Percentiles rank a stretch among this genome's conserved stretches.
Conservation (phyloP, 139 green algal genomes). For the Volvox africanus region DNA sequence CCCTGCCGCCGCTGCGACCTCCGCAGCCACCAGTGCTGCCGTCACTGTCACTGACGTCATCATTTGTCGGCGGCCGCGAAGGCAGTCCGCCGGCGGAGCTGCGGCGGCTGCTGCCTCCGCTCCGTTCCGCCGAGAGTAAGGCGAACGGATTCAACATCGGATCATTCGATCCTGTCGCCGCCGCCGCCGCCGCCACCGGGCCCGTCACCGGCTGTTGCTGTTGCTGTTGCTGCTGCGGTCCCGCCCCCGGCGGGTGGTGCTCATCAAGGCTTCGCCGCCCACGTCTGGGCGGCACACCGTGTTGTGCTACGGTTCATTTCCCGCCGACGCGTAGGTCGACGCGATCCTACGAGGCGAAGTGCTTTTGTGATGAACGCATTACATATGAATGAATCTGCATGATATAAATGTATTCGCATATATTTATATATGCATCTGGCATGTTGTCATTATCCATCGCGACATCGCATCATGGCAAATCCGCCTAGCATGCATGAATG, state of each 20-base stretch:
- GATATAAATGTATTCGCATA: too few species aligned
- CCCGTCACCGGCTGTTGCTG: too few species aligned
- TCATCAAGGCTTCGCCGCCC: conserved; percentile 20
- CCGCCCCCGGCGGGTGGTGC: neutral
- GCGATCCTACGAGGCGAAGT: too few species aligned
- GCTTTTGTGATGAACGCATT: too few species aligned
- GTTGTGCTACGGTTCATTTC: too few species aligned
- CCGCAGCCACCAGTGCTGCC: neutral
- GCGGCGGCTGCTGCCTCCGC: neutral
- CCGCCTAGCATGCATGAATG: too few species aligned
- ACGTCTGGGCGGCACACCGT: too few species aligned
- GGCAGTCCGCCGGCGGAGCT: neutral
- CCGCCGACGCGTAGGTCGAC: too few species aligned
- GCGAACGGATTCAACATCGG: conserved; percentile 38
- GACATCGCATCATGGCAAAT: too few species aligned
- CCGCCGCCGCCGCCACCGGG: neutral
- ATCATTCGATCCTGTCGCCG: neutral
- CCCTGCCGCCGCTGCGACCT: neutral
- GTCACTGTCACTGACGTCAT: neutral
- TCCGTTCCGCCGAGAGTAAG: neutral
- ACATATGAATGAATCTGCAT: too few species aligned
- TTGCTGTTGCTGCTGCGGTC: neutral
- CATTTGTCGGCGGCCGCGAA: neutral
- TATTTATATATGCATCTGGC: too few species aligned
- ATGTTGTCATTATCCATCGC: too few species aligned